Evolutionary conservation across 2,329 filamentous ascomycete species (phyloP).

Genomic region (Domatiomyces globalis): DNA sequence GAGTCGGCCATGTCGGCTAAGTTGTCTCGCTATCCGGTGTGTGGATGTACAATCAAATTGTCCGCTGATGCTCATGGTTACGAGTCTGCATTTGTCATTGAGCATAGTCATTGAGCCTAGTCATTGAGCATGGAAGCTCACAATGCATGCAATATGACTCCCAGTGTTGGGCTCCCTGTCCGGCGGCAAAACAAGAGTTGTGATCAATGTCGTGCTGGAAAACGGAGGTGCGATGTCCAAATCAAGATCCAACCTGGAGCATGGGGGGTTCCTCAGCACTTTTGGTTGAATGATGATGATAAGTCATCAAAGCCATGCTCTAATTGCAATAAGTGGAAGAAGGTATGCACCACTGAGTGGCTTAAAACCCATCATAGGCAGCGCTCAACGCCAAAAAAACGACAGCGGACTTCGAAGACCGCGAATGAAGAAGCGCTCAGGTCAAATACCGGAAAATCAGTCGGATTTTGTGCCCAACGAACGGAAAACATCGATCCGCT

Average conservation of each 20-base stretch:
- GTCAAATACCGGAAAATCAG: background rate
- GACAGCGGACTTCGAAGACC: slow-evolving; percentile 1
- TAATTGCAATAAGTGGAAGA: slow-evolving; percentile 28
- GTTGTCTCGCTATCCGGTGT: background rate
- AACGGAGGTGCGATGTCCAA: slow-evolving; percentile 31
- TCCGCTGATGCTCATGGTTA: background rate
- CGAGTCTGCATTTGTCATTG: background rate
- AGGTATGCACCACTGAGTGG: slow-evolving; percentile 7
- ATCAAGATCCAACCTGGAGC: slow-evolving; percentile 10
- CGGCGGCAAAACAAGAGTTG: slow-evolving; percentile 33
- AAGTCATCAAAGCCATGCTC: slow-evolving; percentile 22
- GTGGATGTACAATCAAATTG: background rate
- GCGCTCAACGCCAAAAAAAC: background rate
- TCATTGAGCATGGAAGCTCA: background rate
- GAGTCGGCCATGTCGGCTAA: background rate
- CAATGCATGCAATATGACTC: background rate
- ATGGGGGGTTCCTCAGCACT: background rate
- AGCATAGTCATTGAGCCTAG: background rate
- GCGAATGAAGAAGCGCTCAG: background rate
- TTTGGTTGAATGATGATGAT: slow-evolving; percentile 1
- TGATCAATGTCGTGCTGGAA: slow-evolving; percentile 34
- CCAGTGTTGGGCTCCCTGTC: background rate
- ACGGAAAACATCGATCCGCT: background rate
- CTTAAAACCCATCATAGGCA: slow-evolving; percentile 13
- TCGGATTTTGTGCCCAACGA: background rate